Percentiles rank a stretch among this genome's conserved stretches.
Evolutionary conservation across 805 yeast species (phyloP).

Genomic region (Yarrowia keelungensis): DNA sequence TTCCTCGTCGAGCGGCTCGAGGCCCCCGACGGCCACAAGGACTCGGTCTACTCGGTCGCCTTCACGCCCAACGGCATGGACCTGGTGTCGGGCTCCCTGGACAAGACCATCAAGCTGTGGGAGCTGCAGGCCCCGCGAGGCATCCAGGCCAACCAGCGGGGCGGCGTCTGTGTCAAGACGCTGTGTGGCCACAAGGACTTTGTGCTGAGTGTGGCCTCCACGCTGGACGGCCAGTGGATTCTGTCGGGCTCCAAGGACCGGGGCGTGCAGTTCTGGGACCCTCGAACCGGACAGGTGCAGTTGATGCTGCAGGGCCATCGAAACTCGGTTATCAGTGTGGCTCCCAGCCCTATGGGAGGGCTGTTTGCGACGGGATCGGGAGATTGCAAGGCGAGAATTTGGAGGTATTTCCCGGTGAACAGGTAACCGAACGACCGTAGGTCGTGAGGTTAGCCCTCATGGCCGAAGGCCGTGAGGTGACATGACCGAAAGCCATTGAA

Average conservation of each 20-base stretch:
- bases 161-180: constrained; percentile 78
- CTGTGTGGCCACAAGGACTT: constrained; percentile 96
- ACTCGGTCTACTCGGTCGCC: constrained; percentile 92
- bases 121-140: constrained; percentile 67
- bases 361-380: constrained; percentile 97
- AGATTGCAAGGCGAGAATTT: constrained; percentile 95
- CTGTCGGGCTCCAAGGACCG: constrained; percentile 96
- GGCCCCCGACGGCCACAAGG: constrained; percentile 94
- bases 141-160: constrained; percentile 50
- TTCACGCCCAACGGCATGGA: constrained; percentile 91
- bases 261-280: constrained; percentile 97
- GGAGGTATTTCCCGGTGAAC: constrained; percentile 62
- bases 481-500: no score
- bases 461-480: no score
- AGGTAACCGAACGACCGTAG: neutral
- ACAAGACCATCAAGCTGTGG: constrained; percentile 96
- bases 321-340: constrained; percentile 92
- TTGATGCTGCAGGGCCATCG: constrained; percentile 97
- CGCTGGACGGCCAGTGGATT: constrained; percentile 90
- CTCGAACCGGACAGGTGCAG: constrained; percentile 86
- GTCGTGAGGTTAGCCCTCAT: no score
- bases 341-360: constrained; percentile 86
- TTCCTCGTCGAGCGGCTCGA: constrained; percentile 90
- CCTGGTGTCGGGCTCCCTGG: constrained; percentile 93
- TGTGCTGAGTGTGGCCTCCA: constrained; percentile 90